Base-by-base conservation (phyloP, 2,329 filamentous ascomycete genomes). In the Colletotrichum tamarilloi region DNA sequence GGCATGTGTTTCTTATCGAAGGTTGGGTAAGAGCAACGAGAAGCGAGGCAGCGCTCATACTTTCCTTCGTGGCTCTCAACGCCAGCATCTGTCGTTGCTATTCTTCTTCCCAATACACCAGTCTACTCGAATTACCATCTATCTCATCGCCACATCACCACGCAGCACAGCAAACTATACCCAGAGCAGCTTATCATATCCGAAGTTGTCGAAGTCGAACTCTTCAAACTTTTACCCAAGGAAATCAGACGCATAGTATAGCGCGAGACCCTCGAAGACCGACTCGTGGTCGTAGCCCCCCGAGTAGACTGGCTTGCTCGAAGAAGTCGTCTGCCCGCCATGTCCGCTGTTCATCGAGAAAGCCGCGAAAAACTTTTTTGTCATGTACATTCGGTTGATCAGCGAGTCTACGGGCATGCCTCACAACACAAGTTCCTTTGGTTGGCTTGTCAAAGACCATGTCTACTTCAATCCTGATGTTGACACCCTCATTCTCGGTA, bases 391-490 rank as follows among this genome's bases (percentile, higher is more conserved):
- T 19, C 26, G 46, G 11, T 7, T 67, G 14, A 38, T 12, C 14
- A 24, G 26, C 32, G n/a, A 38, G 3, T 19, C 8, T 7, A 6
- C 52, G 14, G 19, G n/a, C 24, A 11, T 8, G 24, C 9, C 22
- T 22, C 22, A 22, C 22, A 22, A 22, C 22, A 22, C 22, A 22
- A 22, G 22, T 9, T 2, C n/a, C 4, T 19, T 11, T 22, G 16
- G 11, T 4, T 3, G n/a, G 9, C 5, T 3, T 7, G 30, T 12
- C 32, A 35, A 52, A n/a, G 5, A 55, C 53, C 38, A 30, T 16
- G 62, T 46, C 62, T 70, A 70, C 42, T 2, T 71, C 49, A 71
- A 67, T 46, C 30, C 68, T 2, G 55, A 14, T 24, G 38, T 60
- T 32, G 68, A 71, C 55, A 32, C 53, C 24, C 62, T 71, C 32